These are phyloP conservation scores for Letharia lupina DNA, from an alignment of 495 filamentous ascomycete species.

Conservation along the genomic window DNA sequence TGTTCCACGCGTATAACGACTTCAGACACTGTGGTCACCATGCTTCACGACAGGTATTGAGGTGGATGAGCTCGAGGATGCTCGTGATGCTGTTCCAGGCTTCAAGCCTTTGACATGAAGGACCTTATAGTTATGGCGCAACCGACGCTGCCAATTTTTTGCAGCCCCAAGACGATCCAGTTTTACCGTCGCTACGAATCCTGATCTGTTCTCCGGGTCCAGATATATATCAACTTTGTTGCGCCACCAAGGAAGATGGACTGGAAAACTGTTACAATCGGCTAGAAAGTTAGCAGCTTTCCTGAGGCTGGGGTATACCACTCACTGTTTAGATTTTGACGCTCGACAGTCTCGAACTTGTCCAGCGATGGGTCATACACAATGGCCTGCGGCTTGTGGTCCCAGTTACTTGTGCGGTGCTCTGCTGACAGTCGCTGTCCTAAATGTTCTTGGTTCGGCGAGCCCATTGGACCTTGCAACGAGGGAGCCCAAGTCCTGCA, in stretches of 20 bases:
- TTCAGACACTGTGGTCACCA: neutral
- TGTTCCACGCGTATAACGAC: neutral
- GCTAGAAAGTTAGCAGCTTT: neutral
- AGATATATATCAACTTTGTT: neutral
- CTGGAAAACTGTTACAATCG: neutral
- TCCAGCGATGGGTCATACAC: constrained; percentile 9
- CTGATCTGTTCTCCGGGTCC: neutral
- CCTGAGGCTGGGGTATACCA: neutral
- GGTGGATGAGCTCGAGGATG: neutral
- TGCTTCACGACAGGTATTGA: neutral
- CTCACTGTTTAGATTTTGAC: neutral
- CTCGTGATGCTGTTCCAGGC: neutral
- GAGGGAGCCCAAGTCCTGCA: neutral
- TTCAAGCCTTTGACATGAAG: constrained; percentile 13
- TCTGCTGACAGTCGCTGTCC: neutral
- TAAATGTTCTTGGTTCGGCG: neutral
- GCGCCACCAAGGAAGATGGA: neutral
- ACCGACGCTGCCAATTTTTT: neutral
- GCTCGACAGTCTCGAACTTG: neutral
- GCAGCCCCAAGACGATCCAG: neutral
- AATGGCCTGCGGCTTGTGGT: neutral
- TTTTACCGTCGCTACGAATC: neutral
- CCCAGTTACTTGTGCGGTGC: neutral
- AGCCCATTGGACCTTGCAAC: neutral
- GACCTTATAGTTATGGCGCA: neutral